These are phyloP conservation scores for Penicillium simplicissimum DNA, from an alignment of 495 filamentous ascomycete genomes.

Conservation along the genomic window DNA sequence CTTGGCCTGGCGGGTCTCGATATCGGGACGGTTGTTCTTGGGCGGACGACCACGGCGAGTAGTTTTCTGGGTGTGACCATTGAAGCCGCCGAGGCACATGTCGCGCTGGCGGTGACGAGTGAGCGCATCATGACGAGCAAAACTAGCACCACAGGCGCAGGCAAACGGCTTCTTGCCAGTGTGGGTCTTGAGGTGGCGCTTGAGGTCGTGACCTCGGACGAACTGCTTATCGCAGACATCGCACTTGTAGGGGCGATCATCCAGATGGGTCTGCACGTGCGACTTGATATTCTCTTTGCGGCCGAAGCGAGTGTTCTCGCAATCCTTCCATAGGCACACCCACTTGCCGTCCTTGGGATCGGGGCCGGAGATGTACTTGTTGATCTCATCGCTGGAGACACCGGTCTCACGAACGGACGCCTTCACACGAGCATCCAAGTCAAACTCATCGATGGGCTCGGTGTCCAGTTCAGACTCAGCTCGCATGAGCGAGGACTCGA, in stretches of 20 bases:
- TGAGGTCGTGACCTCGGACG: slow-evolving; percentile 94
- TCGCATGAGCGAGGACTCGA: slow-evolving; percentile 33
- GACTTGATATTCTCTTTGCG: slow-evolving; percentile 97
- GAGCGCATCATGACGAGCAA: slow-evolving; percentile 90
- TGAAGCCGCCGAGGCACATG: slow-evolving; percentile 91
- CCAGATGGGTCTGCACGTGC: slow-evolving; percentile 95
- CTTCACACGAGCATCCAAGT: slow-evolving; percentile 49
- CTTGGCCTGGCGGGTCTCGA: slow-evolving; percentile 69
- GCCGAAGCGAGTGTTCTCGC: slow-evolving; percentile 75
- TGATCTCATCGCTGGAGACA: slow-evolving; percentile 83
- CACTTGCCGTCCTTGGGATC: slow-evolving; percentile 73
- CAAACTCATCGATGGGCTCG: slow-evolving; percentile 46
- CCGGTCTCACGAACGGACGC: slow-evolving; percentile 68
- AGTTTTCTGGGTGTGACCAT: slow-evolving; percentile 72
- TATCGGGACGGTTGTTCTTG: slow-evolving; percentile 61
- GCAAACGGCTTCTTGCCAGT: slow-evolving; percentile 89
- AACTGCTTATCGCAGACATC: slow-evolving; percentile 90
- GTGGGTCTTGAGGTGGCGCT: slow-evolving; percentile 95
- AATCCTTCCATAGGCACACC: slow-evolving; percentile 79
- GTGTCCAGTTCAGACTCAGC: slow-evolving; percentile 36
- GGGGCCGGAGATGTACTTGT: slow-evolving; percentile 78
- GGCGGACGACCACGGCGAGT: slow-evolving; percentile 65
- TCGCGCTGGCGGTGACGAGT: slow-evolving; percentile 92
- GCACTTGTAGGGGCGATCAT: slow-evolving; percentile 90
- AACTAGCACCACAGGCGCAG: slow-evolving; percentile 86